Conservation (phyloP, 495 filamentous ascomycete genomes). For the Aspergillus homomorphus region DNA sequence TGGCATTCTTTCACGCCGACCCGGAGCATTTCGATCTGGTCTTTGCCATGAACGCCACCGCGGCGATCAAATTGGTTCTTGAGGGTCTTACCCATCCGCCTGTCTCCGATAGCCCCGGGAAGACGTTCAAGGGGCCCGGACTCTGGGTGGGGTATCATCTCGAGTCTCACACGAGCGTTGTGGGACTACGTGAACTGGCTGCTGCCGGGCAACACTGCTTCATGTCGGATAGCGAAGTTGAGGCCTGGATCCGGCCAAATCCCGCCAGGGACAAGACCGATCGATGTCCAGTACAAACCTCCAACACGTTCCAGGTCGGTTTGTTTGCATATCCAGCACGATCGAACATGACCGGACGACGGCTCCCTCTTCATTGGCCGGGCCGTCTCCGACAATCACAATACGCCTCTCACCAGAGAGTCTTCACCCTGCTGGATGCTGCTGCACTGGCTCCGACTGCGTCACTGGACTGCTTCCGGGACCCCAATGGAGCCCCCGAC, state of each 20-base stretch:
- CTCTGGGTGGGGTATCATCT: slow-evolving; percentile 74
- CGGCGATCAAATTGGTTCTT: slow-evolving; percentile 66
- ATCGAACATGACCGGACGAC: slow-evolving; percentile 73
- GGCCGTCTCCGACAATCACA: slow-evolving; percentile 45
- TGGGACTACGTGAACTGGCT: slow-evolving; percentile 65
- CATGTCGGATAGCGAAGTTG: slow-evolving; percentile 59
- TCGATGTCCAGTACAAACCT: not conserved
- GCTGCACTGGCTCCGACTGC: slow-evolving; percentile 69
- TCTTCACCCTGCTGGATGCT: slow-evolving; percentile 68
- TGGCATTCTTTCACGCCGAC: slow-evolving; percentile 61
- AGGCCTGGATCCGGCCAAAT: slow-evolving; percentile 54
- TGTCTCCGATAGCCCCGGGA: not conserved
- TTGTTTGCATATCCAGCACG: slow-evolving; percentile 77
- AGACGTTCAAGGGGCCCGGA: slow-evolving; percentile 3
- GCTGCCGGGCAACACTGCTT: slow-evolving; percentile 58
- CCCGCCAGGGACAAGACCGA: slow-evolving; percentile 8
- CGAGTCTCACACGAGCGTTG: slow-evolving; percentile 70
- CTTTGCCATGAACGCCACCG: slow-evolving; percentile 67
- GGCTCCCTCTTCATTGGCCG: slow-evolving; percentile 62
- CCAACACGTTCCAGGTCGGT: slow-evolving; percentile 33
- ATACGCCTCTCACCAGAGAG: slow-evolving; percentile 39
- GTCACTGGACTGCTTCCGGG: slow-evolving; percentile 54
- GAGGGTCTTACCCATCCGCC: slow-evolving; percentile 31
- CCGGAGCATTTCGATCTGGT: slow-evolving; percentile 65
- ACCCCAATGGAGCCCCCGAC: slow-evolving; percentile 62